phyloP scores from a whole-genome alignment of 371 early-diverging fungal genomes.

The Mortierella sp. region DNA sequence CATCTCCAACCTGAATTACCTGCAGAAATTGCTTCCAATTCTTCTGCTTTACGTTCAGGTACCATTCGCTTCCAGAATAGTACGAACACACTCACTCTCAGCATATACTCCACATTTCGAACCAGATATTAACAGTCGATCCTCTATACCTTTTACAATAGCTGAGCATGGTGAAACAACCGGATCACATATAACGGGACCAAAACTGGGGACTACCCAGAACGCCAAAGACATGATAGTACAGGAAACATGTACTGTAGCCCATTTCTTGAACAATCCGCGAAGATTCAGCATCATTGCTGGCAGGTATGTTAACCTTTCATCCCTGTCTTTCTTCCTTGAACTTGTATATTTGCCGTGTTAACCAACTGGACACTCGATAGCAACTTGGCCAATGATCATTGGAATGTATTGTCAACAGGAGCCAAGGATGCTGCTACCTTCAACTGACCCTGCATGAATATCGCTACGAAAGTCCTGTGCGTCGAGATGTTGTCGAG shows the following conservation, averaged over 20 bases:
- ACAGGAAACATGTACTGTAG: constrained; percentile 29
- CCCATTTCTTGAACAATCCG: not conserved
- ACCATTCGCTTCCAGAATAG: not conserved
- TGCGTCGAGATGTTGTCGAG: constrained; percentile 12
- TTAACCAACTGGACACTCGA: not conserved
- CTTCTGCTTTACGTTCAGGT: constrained; percentile 43
- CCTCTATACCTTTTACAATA: no score
- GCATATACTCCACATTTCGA: no score
- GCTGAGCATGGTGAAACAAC: constrained; percentile 35
- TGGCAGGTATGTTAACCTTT: constrained; percentile 28
- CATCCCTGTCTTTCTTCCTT: not conserved
- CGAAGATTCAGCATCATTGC: constrained; percentile 25
- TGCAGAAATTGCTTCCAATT: constrained; percentile 29
- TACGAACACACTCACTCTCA: no score
- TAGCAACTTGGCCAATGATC: constrained; percentile 23
- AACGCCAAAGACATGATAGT: constrained; percentile 34
- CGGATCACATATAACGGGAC: constrained; percentile 27
- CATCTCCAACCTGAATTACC: constrained; percentile 30
- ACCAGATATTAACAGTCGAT: no score
- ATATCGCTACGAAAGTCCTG: constrained; percentile 39
- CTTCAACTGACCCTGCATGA: constrained; percentile 39
- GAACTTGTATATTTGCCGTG: not conserved
- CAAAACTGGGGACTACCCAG: constrained; percentile 28
- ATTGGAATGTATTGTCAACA: constrained; percentile 35
- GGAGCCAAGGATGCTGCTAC: constrained; percentile 48